phyloP scores from a whole-genome alignment of 2,329 filamentous ascomycete genomes.

The Geosmithia flava region DNA sequence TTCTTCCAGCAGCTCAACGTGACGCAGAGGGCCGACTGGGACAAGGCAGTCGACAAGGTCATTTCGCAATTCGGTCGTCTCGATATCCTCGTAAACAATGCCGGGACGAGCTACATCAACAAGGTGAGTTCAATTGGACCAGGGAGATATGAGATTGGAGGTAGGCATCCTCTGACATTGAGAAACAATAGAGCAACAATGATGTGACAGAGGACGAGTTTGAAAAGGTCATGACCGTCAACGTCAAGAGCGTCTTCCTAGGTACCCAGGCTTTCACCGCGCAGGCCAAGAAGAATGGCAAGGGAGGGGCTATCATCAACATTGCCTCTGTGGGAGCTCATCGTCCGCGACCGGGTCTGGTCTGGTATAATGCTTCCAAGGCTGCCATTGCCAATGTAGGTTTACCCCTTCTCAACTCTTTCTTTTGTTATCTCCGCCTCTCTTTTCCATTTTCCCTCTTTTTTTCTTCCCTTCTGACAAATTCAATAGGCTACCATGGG shows the following conservation, averaged over 20 bases:
- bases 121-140: neutral
- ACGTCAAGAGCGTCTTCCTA: slow-evolving; percentile 80
- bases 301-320: slow-evolving; percentile 60
- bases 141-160: too few relatives aligned
- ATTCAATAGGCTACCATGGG: slow-evolving; percentile 4
- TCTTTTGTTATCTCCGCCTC: too few relatives aligned
- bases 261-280: slow-evolving; percentile 65
- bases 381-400: slow-evolving; percentile 45
- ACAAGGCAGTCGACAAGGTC: neutral
- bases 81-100: slow-evolving; percentile 21
- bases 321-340: slow-evolving; percentile 64
- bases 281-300: slow-evolving; percentile 57
- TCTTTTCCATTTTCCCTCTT: neutral
- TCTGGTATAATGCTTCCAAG: slow-evolving; percentile 75
- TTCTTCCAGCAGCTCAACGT: slow-evolving; percentile 3
- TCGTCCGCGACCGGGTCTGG: slow-evolving; percentile 62
- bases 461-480: neutral
- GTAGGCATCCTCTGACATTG: neutral
- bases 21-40: slow-evolving; percentile 3
- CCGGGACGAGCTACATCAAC: slow-evolving; percentile 6
- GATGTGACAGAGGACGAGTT: slow-evolving; percentile 63
- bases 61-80: slow-evolving; percentile 9
- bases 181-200: slow-evolving; percentile 17
- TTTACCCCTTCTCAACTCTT: neutral
- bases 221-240: slow-evolving; percentile 72